Percentiles rank a stretch among this genome's conserved stretches.
These are phyloP conservation scores for Grigorovia yakushimaensis DNA, from an alignment of 805 yeast genomes.

Conservation along the genomic window DNA sequence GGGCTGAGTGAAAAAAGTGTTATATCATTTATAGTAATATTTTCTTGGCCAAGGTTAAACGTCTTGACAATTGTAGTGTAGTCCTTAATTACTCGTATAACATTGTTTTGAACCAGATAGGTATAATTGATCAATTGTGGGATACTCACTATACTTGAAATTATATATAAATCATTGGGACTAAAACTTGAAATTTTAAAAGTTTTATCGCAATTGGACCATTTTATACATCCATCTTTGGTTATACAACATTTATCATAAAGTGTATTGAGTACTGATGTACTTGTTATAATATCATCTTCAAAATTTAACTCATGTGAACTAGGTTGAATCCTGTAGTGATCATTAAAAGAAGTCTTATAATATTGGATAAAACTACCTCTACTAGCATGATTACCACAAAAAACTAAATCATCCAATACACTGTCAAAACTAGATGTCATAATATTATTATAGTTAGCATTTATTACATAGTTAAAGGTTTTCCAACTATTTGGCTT, in stretches of 20 bases:
- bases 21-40: background rate
- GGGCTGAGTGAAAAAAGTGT: background rate
- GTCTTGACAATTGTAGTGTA: background rate
- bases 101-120: constrained; percentile 4
- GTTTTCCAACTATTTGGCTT: background rate
- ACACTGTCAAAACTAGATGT: background rate
- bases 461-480: background rate
- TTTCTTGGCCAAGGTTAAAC: background rate
- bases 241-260: background rate
- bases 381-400: background rate
- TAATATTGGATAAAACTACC: background rate
- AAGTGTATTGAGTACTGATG: background rate
- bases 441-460: background rate
- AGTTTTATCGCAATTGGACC: background rate
- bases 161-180: background rate
- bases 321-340: background rate
- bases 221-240: background rate
- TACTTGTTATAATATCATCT: background rate
- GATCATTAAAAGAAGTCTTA: background rate
- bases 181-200: background rate
- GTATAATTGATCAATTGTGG: constrained; percentile 5
- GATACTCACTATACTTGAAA: constrained; percentile 1
- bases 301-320: background rate
- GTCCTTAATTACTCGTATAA: constrained; percentile 3
- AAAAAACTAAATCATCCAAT: background rate